Evolutionary conservation across 2,329 filamentous ascomycete species (phyloP).

Genomic region (Colletotrichum sp.): DNA sequence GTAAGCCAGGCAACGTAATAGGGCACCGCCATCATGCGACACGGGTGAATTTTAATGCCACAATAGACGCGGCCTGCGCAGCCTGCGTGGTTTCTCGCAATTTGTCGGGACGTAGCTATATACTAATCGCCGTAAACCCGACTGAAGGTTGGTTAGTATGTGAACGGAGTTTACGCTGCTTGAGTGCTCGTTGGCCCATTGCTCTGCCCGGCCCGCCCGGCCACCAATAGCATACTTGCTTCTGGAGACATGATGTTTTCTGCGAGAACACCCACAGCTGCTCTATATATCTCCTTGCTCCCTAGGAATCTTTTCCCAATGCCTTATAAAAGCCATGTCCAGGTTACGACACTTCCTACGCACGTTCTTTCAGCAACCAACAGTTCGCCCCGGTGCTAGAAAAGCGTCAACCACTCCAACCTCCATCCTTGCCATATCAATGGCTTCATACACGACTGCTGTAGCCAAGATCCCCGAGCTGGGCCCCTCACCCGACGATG

Average conservation of each 20-base stretch:
- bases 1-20: not conserved
- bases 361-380: not conserved
- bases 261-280: not conserved
- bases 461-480: conserved; percentile 40
- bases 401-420: conserved; percentile 10
- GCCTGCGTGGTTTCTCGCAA: not conserved
- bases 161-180: not conserved
- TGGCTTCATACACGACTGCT: conserved; percentile 26
- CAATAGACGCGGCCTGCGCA: not conserved
- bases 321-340: not conserved
- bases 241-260: not conserved
- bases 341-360: conserved; percentile 10
- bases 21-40: not conserved
- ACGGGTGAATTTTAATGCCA: not conserved
- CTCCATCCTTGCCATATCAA: conserved; percentile 19
- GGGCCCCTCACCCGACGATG: conserved; percentile 44
- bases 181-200: not conserved
- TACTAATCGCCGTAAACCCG: not conserved
- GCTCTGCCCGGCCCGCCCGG: not conserved
- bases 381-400: not conserved
- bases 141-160: not conserved
- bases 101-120: not conserved
- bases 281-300: not conserved
- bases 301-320: not conserved
- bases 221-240: not conserved